Evolutionary conservation across 805 yeast genomes (phyloP), one percentile per base, ranked within the genome.

Genomic region (Nakazawaea laoshanensis): DNA sequence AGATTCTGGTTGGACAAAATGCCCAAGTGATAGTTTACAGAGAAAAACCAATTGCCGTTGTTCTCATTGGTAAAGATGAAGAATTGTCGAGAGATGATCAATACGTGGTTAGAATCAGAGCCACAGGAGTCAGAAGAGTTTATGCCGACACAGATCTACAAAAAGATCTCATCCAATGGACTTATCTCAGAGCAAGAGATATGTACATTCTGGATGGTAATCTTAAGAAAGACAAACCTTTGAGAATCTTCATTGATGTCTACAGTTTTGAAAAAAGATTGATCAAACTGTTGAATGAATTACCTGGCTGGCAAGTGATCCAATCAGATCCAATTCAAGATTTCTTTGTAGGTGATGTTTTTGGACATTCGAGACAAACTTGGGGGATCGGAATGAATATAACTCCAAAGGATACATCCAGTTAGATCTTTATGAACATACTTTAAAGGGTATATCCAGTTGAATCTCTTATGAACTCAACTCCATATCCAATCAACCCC

Each of bases 11-110:
- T 44, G 67, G 69, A 14, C 58, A 63, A 11, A 70, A 77, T 42
- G 62, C 85, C 1, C 70, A 67, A 32, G 47, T 77, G 24, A 63
- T 80, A 18, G 49, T 70, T 12, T 82, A 81, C 56, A 70, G 88
- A 47, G 70, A 70, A n/a, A 61, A 77, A 1, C 88, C 92, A 12
- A 75, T 83, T 48, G 86, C 87, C 0, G 59, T 77, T 23, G 59
- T 69, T 19, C 65, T 77, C 1, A 38, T 61, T 8, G 37, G 33
- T 10, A 41, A 29, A 8, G 49, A 56, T 24, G 60, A 66, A n/a
- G 61, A 64, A 7, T 46, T 63, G 30, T 56, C 68, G 1, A 52
- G 63, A 7, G 54, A 55, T 16, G 55, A 60, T 11, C 53, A 62
- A 18, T 64, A 69, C 41, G 63, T 63, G 14, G 70, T 78, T 38